Conservation (phyloP, 2,329 filamentous ascomycete species). For the Simplicillium sp. region DNA sequence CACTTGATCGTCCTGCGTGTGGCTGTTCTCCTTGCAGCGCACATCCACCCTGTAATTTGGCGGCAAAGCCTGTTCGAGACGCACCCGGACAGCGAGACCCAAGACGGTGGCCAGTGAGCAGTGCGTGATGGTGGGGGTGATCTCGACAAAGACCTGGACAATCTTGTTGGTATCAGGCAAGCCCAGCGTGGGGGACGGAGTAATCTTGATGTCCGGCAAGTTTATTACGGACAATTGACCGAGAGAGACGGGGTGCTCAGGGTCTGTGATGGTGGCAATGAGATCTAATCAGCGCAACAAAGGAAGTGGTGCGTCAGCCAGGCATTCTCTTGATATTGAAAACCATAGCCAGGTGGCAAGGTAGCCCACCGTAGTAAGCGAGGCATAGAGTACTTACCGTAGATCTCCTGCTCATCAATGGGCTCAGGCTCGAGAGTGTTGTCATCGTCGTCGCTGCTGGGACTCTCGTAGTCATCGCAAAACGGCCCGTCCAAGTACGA, state of each 20-base stretch:
- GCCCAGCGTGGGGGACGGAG: slow-evolving; percentile 25
- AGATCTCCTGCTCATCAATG: slow-evolving; percentile 96
- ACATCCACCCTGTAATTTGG: slow-evolving; percentile 90
- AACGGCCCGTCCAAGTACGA: slow-evolving; percentile 32
- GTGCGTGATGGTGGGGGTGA: slow-evolving; percentile 95
- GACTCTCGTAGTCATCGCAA: slow-evolving; percentile 25
- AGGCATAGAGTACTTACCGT: slow-evolving; percentile 46
- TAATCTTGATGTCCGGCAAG: slow-evolving; percentile 83
- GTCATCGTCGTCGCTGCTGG: slow-evolving; percentile 28
- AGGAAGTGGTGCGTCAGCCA: slow-evolving; percentile 2
- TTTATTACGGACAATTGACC: slow-evolving; percentile 92
- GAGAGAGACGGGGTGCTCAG: slow-evolving; percentile 89
- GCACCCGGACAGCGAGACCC: slow-evolving; percentile 82
- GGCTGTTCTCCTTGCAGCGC: slow-evolving; percentile 90
- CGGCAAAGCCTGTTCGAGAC: slow-evolving; percentile 82
- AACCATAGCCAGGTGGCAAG: too few relatives aligned
- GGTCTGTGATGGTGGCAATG: slow-evolving; percentile 89
- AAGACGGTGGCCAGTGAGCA: slow-evolving; percentile 96
- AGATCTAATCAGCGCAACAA: slow-evolving; percentile 54
- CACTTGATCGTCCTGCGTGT: slow-evolving; percentile 87
- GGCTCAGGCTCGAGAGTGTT: slow-evolving; percentile 62
- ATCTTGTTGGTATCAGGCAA: slow-evolving; percentile 40
- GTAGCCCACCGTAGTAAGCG: too few relatives aligned
- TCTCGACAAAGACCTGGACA: slow-evolving; percentile 72
- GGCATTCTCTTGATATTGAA: background rate